These are phyloP conservation scores for Heterobasidion parviporum DNA, from an alignment of 1,284 basidiomycete genomes.

Conservation along the genomic window DNA sequence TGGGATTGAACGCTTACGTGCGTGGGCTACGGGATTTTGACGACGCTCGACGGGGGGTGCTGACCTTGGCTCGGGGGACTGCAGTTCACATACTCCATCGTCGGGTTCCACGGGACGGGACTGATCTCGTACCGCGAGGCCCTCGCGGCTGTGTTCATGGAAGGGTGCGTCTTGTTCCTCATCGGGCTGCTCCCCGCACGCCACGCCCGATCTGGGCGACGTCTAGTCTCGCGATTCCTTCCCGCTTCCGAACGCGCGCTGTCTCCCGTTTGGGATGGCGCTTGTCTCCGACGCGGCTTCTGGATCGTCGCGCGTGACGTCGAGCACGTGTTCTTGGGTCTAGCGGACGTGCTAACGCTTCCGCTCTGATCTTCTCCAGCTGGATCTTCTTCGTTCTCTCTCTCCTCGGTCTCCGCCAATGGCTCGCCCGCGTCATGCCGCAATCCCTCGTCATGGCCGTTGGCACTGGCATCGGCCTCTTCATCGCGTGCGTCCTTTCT, in stretches of 20 bases:
- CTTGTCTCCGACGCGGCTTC: too few species aligned
- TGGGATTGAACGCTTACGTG: constrained; percentile 81
- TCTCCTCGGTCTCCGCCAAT: constrained; percentile 81
- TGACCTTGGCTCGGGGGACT: neutral
- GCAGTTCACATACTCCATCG: constrained; percentile 83
- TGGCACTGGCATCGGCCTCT: constrained; percentile 82
- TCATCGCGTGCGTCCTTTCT: constrained; percentile 47
- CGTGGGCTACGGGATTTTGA: constrained; percentile 17
- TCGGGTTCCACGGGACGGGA: constrained; percentile 76
- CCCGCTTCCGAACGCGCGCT: neutral
- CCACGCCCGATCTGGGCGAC: too few species aligned
- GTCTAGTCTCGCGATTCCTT: constrained; percentile 24
- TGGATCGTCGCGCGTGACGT: too few species aligned
- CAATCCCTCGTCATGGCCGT: constrained; percentile 81
- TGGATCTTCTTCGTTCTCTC: constrained; percentile 84
- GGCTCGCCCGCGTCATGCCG: constrained; percentile 84
- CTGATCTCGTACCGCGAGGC: constrained; percentile 75
- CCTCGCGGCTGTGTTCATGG: constrained; percentile 82
- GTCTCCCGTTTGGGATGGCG: too few species aligned
- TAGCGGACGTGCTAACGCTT: too few species aligned
- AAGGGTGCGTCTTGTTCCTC: constrained; percentile 34
- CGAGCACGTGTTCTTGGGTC: too few species aligned
- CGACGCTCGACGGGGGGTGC: neutral
- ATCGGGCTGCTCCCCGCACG: too few species aligned
- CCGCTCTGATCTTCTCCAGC: neutral